phyloP scores from a whole-genome alignment of 257 asterid genomes.

The Fraxinus anomala region DNA sequence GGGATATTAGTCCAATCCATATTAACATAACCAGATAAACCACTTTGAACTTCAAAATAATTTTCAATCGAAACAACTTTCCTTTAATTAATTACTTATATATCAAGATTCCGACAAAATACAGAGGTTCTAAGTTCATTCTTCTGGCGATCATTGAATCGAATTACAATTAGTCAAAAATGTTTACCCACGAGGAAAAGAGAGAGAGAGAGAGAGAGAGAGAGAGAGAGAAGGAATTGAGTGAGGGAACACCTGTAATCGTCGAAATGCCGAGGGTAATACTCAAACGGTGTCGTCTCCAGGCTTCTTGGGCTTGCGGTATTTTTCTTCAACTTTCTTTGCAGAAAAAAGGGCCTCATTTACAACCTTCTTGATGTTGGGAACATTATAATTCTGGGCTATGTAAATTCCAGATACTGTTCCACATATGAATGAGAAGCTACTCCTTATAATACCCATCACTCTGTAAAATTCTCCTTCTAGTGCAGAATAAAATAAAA shows the following conservation, averaged over 20 bases:
- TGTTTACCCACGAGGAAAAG: background rate
- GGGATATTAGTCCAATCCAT: background rate
- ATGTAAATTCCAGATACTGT: conserved; percentile 51
- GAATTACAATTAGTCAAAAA: background rate
- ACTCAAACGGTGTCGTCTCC: conserved; percentile 40
- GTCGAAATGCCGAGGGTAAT: background rate
- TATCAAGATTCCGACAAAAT: background rate
- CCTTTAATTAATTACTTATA: background rate
- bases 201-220: too few species aligned
- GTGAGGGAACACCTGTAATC: conserved; percentile 20
- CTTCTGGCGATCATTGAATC: background rate
- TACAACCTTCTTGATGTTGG: conserved; percentile 44
- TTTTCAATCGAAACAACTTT: background rate
- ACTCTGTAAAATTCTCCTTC: background rate
- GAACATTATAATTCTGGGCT: conserved; percentile 61
- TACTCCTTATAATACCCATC: conserved; percentile 45
- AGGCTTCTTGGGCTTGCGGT: conserved; percentile 61
- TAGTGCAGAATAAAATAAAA: background rate
- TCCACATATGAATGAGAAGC: conserved; percentile 39
- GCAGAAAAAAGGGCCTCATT: conserved; percentile 46
- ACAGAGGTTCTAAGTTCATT: background rate
- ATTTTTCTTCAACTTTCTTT: conserved; percentile 52
- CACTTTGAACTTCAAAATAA: background rate
- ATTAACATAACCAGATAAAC: background rate
- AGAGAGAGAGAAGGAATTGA: background rate